Evolutionary conservation across 495 filamentous ascomycete species (phyloP).

Genomic region (Aspergillus bertholletiae): DNA sequence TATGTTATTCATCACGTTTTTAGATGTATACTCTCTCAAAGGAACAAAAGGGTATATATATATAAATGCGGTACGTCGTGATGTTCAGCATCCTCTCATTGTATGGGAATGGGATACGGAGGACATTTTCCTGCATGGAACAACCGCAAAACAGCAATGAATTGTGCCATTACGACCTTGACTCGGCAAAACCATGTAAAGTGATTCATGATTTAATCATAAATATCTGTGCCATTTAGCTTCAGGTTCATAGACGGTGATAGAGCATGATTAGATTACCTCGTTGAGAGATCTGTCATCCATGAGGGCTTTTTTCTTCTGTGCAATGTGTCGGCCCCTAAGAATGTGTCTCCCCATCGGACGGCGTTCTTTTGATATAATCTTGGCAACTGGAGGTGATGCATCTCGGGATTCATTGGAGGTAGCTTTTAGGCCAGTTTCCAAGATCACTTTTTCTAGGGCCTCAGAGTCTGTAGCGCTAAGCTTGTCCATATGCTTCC

Average conservation of each 20-base stretch:
- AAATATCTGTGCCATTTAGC: constrained; percentile 60
- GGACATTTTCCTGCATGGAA: too few species aligned
- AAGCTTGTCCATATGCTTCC: constrained; percentile 48
- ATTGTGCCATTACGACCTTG: too few species aligned
- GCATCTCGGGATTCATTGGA: constrained; percentile 19
- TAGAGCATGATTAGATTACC: constrained; percentile 37
- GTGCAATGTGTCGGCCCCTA: constrained; percentile 68
- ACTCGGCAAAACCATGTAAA: too few species aligned
- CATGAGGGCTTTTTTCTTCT: constrained; percentile 71
- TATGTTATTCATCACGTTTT: too few species aligned
- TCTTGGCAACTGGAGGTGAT: constrained; percentile 14
- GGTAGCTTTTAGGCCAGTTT: constrained; percentile 14
- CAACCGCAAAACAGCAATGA: too few species aligned
- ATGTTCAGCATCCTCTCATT: too few species aligned
- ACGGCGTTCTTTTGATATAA: constrained; percentile 39
- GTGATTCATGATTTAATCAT: constrained; percentile 66
- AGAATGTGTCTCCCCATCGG: constrained; percentile 57
- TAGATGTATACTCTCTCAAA: too few species aligned
- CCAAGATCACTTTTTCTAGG: constrained; percentile 8
- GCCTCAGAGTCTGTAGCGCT: constrained; percentile 9
- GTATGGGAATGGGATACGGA: too few species aligned
- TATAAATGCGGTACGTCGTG: too few species aligned
- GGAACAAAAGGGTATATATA: too few species aligned
- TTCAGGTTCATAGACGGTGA: background rate
- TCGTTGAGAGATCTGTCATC: constrained; percentile 73